These are phyloP conservation scores for Leccinum ochraceum DNA, from an alignment of 768 basidiomycete genomes.

Conservation along the genomic window DNA sequence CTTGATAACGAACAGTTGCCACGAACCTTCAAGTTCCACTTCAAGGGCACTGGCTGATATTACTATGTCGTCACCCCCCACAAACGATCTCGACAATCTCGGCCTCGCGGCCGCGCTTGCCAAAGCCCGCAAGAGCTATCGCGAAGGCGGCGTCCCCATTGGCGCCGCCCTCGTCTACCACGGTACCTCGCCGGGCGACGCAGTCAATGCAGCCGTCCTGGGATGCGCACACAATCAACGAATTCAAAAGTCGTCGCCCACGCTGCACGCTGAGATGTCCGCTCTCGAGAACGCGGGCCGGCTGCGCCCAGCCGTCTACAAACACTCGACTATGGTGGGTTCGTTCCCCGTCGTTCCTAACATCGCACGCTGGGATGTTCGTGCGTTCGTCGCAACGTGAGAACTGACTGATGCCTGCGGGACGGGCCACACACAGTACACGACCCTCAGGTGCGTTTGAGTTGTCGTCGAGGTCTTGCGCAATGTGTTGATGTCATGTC, in stretches of 20 bases:
- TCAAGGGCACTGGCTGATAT: background rate
- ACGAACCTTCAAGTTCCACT: background rate
- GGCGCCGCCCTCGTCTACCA: conserved; percentile 50
- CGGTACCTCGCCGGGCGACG: conserved; percentile 7
- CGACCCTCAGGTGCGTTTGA: conserved; percentile 36
- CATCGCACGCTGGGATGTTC: background rate
- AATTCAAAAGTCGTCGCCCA: conserved; percentile 45
- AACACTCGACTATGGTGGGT: conserved; percentile 50
- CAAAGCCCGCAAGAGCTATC: conserved; percentile 48
- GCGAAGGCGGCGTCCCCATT: conserved; percentile 64
- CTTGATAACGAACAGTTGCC: background rate
- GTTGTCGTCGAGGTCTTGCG: background rate
- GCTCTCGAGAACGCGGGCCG: conserved; percentile 57
- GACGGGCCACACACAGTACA: conserved; percentile 31
- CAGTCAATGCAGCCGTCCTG: conserved; percentile 30
- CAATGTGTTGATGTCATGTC: background rate
- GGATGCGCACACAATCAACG: conserved; percentile 48
- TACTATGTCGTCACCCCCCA: background rate
- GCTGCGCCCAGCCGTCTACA: conserved; percentile 45
- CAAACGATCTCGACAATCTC: conserved; percentile 26
- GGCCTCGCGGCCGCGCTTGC: conserved; percentile 35
- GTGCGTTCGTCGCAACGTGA: background rate
- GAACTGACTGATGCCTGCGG: background rate
- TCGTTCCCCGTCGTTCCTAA: background rate
- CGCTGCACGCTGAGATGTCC: conserved; percentile 49